Evolutionary conservation across 805 yeast genomes (phyloP), one percentile per base, ranked within the genome.

Genomic region (Citeromyces nyonsensis): DNA sequence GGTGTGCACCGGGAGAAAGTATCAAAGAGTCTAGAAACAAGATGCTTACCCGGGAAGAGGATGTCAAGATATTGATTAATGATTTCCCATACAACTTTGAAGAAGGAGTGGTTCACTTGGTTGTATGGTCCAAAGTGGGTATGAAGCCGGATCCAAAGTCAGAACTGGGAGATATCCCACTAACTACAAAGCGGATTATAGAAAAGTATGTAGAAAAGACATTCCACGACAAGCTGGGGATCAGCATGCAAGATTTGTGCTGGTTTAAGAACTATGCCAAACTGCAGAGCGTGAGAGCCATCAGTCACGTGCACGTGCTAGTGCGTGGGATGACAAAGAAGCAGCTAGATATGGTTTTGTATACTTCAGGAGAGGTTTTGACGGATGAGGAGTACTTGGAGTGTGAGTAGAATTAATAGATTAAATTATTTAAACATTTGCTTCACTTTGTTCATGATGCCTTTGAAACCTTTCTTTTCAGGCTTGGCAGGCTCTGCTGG

Each of bases 191-290:
- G 36, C 38, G 35, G 1, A 36, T 52, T 2, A 67, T 75, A 7
- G 63, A 66, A 31, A 40, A 38, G 14, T 66, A 66, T 35, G 54
- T 79, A 8, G 45, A 56, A 3, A 48, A 52, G 32, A 73, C 76
- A 4, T 66, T 78, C 36, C 52, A 61, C n/a, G 49, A 58, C 20
- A 52, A 54, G 24, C 51, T 69, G 26, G 64, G 61, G 7, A 45
- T 59, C 10, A 43, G 51, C 6, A 43, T 56, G 18, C 54, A 60
- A 4, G 52, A 66, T 26, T 42, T 66, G 29, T 46, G 60, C 2
- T 79, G 88, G 88, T 80, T 79, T 49, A 63, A 78, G 40, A 80
- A 80, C 46, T 78, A 80, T 69, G 66, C 75, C 6, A 59, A 65
- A 5, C 48, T 80, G 27, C 91, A 80, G 47, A 75, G 84, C 46